Evolutionary conservation across 495 filamentous ascomycete species (phyloP), one percentile per base, ranked within the genome.

Genomic region (Patellaria atrata): DNA sequence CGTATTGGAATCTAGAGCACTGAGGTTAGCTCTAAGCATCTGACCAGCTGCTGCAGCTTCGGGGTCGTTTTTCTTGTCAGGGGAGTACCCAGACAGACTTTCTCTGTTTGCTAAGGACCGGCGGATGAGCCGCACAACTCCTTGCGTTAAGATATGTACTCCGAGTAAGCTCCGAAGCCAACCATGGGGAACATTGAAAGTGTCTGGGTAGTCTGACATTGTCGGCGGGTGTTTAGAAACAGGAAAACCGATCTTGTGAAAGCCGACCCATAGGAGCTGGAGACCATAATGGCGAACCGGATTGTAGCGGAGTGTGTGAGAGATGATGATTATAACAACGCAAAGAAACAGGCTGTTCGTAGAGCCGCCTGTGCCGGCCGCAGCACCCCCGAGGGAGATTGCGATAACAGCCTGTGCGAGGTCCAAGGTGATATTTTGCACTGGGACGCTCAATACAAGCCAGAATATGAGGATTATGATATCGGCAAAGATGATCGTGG

Each of bases 391-490:
- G 13, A 97, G 63, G 1, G 85, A 89, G 27, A 94, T 72, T 28
- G 89, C 87, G 42, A 97, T 92, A 47, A 96, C 84, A 25, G 86
- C 84, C 56, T 96, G 86, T 24, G 89, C 84, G n/a, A 96, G 65
- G 50, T 96, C 89, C 52, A 96, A 65, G 22, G 84, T 77, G 48
- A 93, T 78, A 49, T 80, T 79, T 52, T 93, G 85, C 41, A 83
- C 71, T 38, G 82, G 81, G 1, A 73, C 74, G 82, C 82, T 93
- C 43, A 93, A 70, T 41, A 93, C 80, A 26, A 96, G 66, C 79
- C 85, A 97, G 30, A 89, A 62, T 23, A 82, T 55, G 39, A 93
- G 63, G 43, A 89, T 80, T 27, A 89, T 64, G 12, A 73, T 62
- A 54, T 94, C 86, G 55, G 85, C 77, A 27, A 82, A 69, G 28